Percentiles rank a stretch among this genome's conserved stretches.
Conservation (phyloP, 495 filamentous ascomycete species). For the Talaromyces stipitatus region DNA sequence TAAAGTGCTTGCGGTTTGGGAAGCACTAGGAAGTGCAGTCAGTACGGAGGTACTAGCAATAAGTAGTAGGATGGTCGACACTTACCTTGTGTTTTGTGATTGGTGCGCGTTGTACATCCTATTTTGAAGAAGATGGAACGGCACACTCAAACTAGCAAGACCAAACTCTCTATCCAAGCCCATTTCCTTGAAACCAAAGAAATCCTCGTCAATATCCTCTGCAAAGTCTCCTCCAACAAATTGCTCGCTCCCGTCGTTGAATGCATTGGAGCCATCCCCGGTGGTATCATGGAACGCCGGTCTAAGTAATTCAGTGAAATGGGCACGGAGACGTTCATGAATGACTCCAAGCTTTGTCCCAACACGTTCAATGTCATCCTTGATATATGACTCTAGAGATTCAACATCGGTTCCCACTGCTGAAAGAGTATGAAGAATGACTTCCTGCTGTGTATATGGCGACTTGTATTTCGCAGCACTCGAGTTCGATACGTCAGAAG, state of each 20-base stretch:
- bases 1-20: constrained; percentile 37
- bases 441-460: constrained; percentile 70
- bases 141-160: constrained; percentile 76
- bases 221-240: constrained; percentile 96
- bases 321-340: constrained; percentile 85
- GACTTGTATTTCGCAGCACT: constrained; percentile 43
- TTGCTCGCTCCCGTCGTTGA: constrained; percentile 94
- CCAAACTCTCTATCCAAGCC: constrained; percentile 88
- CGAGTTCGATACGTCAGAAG: constrained; percentile 17
- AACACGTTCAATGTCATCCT: constrained; percentile 88
- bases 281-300: constrained; percentile 76
- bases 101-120: constrained; percentile 77
- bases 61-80: constrained; percentile 8
- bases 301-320: constrained; percentile 83
- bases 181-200: constrained; percentile 96
- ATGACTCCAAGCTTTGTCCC: constrained; percentile 73
- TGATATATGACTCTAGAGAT: constrained; percentile 76
- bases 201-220: constrained; percentile 95
- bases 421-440: constrained; percentile 75
- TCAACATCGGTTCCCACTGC: constrained; percentile 79
- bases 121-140: constrained; percentile 88
- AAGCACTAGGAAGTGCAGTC: constrained; percentile 20
- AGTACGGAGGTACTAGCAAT: not conserved
- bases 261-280: constrained; percentile 80
- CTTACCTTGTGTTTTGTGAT: constrained; percentile 59